These are phyloP conservation scores for Cardiospermum halicacabum DNA, from an alignment of 345 rosid genomes.

Conservation along the genomic window DNA sequence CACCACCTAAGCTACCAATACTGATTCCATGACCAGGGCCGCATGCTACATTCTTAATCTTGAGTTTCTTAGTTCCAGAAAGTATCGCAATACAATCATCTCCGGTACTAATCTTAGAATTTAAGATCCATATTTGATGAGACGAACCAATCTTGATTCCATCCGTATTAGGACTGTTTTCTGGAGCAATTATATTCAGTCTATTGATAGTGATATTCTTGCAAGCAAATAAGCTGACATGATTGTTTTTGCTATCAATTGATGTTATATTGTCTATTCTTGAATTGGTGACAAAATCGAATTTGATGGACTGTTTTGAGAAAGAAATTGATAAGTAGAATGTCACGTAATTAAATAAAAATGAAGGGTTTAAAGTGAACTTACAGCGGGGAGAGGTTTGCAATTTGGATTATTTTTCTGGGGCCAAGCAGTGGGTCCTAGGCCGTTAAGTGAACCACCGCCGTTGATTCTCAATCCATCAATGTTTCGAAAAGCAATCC, in stretches of 20 bases:
- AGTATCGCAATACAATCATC: slow-evolving; percentile 55
- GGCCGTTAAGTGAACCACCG: slow-evolving; percentile 30
- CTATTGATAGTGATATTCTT: background rate
- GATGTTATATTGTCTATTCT: slow-evolving; percentile 11
- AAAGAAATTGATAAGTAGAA: background rate
- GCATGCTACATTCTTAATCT: slow-evolving; percentile 31
- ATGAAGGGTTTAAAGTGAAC: background rate
- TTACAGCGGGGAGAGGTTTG: slow-evolving; percentile 19
- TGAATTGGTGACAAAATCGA: slow-evolving; percentile 19
- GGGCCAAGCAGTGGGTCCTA: slow-evolving; percentile 27
- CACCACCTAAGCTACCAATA: slow-evolving; percentile 33
- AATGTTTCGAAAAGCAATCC: slow-evolving; percentile 19
- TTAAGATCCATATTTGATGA: slow-evolving; percentile 10
- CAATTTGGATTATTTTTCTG: slow-evolving; percentile 16
- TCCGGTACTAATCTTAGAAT: slow-evolving; percentile 42
- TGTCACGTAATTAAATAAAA: too few species aligned
- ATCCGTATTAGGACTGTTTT: slow-evolving; percentile 59
- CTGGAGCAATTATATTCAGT: slow-evolving; percentile 34
- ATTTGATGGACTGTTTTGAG: slow-evolving; percentile 18
- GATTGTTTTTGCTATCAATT: slow-evolving; percentile 25
- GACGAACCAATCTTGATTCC: slow-evolving; percentile 48
- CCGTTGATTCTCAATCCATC: slow-evolving; percentile 17
- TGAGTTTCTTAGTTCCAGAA: slow-evolving; percentile 31
- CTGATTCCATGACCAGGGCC: slow-evolving; percentile 57
- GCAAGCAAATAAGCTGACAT: slow-evolving; percentile 17